Evolutionary conservation across 2,329 filamentous ascomycete species (phyloP).

Genomic region (Phaeoacremonium minimum): DNA sequence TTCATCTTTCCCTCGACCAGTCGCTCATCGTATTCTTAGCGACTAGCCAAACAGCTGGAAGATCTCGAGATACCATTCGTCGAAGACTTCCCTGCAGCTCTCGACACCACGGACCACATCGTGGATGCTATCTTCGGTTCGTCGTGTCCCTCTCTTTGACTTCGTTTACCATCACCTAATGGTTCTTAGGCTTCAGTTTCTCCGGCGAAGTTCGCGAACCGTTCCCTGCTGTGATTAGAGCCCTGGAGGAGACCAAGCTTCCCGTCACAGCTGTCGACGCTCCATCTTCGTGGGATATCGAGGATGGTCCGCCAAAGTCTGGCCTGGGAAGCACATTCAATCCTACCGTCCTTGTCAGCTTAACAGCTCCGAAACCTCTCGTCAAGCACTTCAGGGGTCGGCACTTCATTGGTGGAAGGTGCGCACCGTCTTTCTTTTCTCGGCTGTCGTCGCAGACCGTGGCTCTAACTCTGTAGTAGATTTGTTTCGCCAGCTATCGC

Average conservation of each 20-base stretch:
- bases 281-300: conserved; percentile 92
- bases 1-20: conserved; percentile 7
- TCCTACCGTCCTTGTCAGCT: conserved; percentile 75
- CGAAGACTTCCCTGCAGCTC: conserved; percentile 67
- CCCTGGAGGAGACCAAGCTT: conserved; percentile 66
- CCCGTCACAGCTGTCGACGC: conserved; percentile 88
- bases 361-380: conserved; percentile 91
- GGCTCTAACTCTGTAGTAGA: conserved; percentile 32
- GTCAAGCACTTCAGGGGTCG: conserved; percentile 78
- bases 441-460: background rate
- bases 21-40: conserved; percentile 43
- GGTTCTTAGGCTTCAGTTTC: conserved; percentile 76
- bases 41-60: conserved; percentile 78
- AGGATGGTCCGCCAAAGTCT: conserved; percentile 71
- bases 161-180: conserved; percentile 2
- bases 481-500: conserved; percentile 78
- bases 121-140: conserved; percentile 90
- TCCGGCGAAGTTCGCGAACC: conserved; percentile 88
- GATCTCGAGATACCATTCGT: conserved; percentile 81
- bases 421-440: conserved; percentile 22
- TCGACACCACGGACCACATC: conserved; percentile 70
- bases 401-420: conserved; percentile 88
- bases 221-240: conserved; percentile 75
- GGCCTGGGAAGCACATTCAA: conserved; percentile 78
- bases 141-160: conserved; percentile 15